Evolutionary conservation across 345 rosid genomes (phyloP), one percentile per base, ranked within the genome.

Genomic region (Leavenworthia alabamica): DNA sequence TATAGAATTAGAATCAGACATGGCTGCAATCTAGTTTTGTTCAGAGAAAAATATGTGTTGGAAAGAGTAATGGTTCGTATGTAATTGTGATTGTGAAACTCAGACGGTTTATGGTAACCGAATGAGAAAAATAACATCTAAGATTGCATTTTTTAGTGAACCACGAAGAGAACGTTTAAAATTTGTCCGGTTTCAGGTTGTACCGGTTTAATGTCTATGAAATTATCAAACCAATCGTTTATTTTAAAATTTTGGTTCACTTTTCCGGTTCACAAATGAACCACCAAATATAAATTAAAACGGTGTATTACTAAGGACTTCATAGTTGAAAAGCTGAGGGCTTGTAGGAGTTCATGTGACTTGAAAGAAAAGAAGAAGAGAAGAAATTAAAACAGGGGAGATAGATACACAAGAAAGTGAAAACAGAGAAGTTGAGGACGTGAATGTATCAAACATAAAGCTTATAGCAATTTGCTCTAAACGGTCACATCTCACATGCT

Each of bases 401-500:
- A 60, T 69, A 69, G 67, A 35, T 44, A 69, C 73, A 68, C 73
- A 68, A 68, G 73, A 68, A 68, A 68, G 73, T 60, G 39, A 46
- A 41, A 62, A 24, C 1, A 54, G 63, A 45, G 57, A 62, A 68
- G 73, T 60, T 52, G 68, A 62, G 74, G 62, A 19, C 74, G 74
- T 70, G 74, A 70, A 46, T 54, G 9, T 68, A 52, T 5, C 36
- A 24, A 36, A 24, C 2, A 53, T 36, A 70, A 62, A 62, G 74
- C 26, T 45, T 45, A 57, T 41, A 70, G 28, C 74, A 70, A 70
- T 53, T 70, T 70, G 68, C 74, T 13, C 68, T 36, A 27, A 29
- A 24, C 68, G 23, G 74, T 62, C 74, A 70, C 74, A 70, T 70
- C 74, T 70, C 74, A 70, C 74, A 70, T 70, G 74, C 74, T 70